A percentile compares a stretch with the other conserved stretches of the same genome.
Evolutionary conservation across 257 asterid genomes (phyloP).

Genomic region (Henckelia pumila): DNA sequence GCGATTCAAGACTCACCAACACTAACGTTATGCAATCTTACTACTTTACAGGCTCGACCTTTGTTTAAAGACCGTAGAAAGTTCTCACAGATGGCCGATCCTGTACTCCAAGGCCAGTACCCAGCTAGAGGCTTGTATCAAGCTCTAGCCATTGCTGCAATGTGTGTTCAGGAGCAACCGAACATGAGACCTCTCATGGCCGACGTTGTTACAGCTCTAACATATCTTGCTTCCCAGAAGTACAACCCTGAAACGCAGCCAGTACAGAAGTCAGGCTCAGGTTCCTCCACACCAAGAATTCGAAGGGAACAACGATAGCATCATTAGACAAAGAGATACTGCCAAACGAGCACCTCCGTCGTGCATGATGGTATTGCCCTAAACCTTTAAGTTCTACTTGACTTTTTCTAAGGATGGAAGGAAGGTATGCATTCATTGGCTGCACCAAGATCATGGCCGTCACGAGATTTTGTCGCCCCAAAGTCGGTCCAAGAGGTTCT

Average conservation of each 20-base stretch:
- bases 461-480: not conserved
- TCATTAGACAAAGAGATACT: not conserved
- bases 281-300: not conserved
- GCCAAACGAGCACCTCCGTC: not conserved
- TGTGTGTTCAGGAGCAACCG: not conserved
- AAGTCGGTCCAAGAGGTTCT: not conserved
- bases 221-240: not conserved
- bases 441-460: not conserved
- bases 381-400: not conserved
- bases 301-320: not conserved
- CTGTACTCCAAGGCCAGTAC: not conserved
- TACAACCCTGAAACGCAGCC: not conserved
- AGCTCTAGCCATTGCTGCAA: conserved; percentile 1
- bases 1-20: not conserved
- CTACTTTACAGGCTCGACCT: not conserved
- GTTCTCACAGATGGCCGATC: not conserved
- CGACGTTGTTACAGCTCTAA: not conserved
- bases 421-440: not conserved
- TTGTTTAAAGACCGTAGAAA: not conserved
- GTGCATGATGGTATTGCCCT: not conserved
- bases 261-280: not conserved
- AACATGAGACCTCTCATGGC: conserved; percentile 4
- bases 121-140: not conserved
- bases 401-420: not conserved
- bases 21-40: not conserved